Evolutionary conservation across 495 filamentous ascomycete genomes (phyloP), one percentile per base, ranked within the genome.

Genomic region (Neurospora sp.): DNA sequence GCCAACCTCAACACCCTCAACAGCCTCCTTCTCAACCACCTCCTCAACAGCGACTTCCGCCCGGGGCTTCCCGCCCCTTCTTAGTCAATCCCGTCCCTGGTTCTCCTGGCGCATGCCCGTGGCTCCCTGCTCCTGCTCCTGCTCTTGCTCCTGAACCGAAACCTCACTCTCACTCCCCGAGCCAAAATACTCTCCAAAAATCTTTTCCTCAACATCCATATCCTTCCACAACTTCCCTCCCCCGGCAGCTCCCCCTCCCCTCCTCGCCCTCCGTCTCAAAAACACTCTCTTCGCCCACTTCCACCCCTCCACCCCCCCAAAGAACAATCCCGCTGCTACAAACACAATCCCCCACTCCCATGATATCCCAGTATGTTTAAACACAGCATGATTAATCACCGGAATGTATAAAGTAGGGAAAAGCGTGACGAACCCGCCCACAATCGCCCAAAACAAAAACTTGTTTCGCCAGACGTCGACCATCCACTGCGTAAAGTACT

Each of bases 351-450:
- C 88, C 92, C 92, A 93, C 78, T 93, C 91, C 92, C 91, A 93
- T 84, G 59, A 94, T 92, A 8, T 93, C 5, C 86, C 86, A 4
- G 83, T 85, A 75, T 94, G 92, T 79, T 92, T 93, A 83, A 94
- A 94, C 1, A 94, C 91, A 1, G 81, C 78, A 1, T 81, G 82
- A 78, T 93, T 93, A 39, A 94, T 81, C 3, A 86, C 88, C 0
- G 92, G 92, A 27, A 94, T 90, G 76, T 94, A 93, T 0, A 94
- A 85, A 0, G 89, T 87, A 0, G 91, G 91, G 75, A 93, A 93
- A 1, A 92, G 86, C 71, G 89, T 87, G 11, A 91, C 72, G 72
- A 91, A 90, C 0, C 91, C 92, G 12, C 88, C 82, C 14, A 92
- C 79, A 31, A 94, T 88, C 38, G 90, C 86, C 88, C 87, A 93